Conservation (phyloP, 2,329 filamentous ascomycete genomes). For the Hypoxylon sp. region DNA sequence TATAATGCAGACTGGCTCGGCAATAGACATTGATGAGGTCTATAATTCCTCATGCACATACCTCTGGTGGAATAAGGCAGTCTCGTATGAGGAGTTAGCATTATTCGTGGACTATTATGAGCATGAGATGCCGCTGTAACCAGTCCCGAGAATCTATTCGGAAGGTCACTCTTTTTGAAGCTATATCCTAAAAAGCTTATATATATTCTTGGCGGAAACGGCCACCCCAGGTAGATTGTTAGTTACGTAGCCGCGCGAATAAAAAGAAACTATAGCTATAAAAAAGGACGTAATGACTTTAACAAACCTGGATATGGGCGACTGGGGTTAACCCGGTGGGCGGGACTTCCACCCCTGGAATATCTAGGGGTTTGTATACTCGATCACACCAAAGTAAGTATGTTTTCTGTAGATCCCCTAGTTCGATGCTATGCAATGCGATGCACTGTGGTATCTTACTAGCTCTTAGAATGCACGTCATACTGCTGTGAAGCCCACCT, state of each 20-base stretch:
- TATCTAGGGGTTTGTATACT: neutral
- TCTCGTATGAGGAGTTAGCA: neutral
- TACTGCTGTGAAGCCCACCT: neutral
- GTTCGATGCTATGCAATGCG: neutral
- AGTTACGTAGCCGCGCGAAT: constrained; percentile 7
- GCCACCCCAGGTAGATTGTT: constrained; percentile 16
- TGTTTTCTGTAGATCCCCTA: constrained; percentile 4
- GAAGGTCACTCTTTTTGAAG: neutral
- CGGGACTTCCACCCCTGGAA: constrained; percentile 4
- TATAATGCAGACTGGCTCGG: neutral
- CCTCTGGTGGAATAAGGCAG: neutral
- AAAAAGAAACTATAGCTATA: neutral
- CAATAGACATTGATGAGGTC: neutral
- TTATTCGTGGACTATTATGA: neutral
- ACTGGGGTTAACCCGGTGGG: constrained; percentile 28
- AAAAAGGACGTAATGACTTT: constrained; percentile 6
- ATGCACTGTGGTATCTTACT: neutral
- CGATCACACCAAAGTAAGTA: neutral
- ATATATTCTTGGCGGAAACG: constrained; percentile 5
- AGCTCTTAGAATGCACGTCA: neutral
- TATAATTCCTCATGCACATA: neutral
- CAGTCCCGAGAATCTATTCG: constrained; percentile 3
- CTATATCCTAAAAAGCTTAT: constrained; percentile 19
- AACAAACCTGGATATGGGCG: neutral
- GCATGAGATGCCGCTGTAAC: constrained; percentile 1